Evolutionary conservation across 176 grass and related monocot species (phyloP).

Genomic region (Zoysia japonica): DNA sequence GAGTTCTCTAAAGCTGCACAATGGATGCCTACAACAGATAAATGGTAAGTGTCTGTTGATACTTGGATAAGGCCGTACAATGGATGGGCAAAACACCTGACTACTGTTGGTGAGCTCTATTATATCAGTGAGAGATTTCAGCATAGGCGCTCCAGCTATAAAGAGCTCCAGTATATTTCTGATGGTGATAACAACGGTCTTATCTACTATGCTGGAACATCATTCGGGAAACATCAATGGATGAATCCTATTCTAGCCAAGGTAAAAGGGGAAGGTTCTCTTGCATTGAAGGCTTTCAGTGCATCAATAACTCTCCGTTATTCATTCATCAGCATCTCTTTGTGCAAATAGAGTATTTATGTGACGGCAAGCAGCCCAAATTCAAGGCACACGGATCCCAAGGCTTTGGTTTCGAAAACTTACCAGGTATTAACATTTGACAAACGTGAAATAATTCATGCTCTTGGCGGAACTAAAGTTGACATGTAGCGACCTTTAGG

Average conservation of each 20-base stretch:
- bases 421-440: constrained; percentile 68
- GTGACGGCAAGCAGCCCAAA: constrained; percentile 86
- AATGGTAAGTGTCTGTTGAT: constrained; percentile 55
- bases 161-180: constrained; percentile 91
- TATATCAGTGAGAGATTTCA: constrained; percentile 74
- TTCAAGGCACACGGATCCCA: constrained; percentile 90
- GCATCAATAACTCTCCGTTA: constrained; percentile 8
- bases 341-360: constrained; percentile 68
- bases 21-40: constrained; percentile 31
- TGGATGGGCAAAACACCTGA: constrained; percentile 5
- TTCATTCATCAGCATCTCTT: constrained; percentile 28
- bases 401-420: constrained; percentile 83
- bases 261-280: constrained; percentile 44
- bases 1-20: constrained; percentile 51
- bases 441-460: background rate
- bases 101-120: constrained; percentile 25
- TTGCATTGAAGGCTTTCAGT: constrained; percentile 1
- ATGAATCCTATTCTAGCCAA: constrained; percentile 94
- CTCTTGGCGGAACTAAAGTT: constrained; percentile 10
- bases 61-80: constrained; percentile 17
- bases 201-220: constrained; percentile 87
- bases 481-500: constrained; percentile 50
- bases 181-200: constrained; percentile 91
- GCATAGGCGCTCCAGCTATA: constrained; percentile 87
- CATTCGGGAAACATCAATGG: constrained; percentile 88